Conservation (phyloP, 2,329 filamentous ascomycete species). For the Colletotrichum siamense region DNA sequence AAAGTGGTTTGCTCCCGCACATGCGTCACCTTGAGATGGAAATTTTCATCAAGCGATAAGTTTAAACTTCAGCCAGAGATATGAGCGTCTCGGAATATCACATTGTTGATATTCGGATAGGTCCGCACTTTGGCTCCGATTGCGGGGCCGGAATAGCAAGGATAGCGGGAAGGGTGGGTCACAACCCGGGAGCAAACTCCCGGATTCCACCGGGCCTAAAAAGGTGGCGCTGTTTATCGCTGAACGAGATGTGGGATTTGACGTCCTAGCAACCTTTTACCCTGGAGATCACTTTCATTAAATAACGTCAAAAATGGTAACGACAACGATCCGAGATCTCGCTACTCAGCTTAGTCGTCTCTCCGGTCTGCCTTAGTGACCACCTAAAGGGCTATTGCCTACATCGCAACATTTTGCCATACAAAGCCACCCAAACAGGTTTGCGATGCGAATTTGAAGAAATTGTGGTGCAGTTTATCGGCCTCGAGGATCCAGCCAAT, state of each 20-base stretch:
- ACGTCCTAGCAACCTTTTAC: not conserved
- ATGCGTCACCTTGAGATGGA: not conserved
- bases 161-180: not conserved
- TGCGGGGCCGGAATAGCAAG: not conserved
- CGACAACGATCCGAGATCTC: not conserved
- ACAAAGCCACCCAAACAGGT: not conserved
- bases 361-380: not conserved
- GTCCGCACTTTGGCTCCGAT: not conserved
- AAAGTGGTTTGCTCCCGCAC: rapidly evolving
- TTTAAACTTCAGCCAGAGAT: not conserved
- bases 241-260: not conserved
- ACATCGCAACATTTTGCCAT: not conserved
- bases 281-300: rapidly evolving
- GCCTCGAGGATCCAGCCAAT: not conserved
- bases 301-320: not conserved
- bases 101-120: not conserved
- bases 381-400: not conserved
- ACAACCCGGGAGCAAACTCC: not conserved
- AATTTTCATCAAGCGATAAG: not conserved
- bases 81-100: not conserved
- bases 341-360: not conserved
- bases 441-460: not conserved
- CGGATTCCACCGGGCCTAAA: not conserved
- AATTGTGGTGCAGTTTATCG: rapidly evolving
- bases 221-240: not conserved